Evolutionary conservation across 805 yeast species (phyloP).

Genomic region (Yamadazyma sp.): DNA sequence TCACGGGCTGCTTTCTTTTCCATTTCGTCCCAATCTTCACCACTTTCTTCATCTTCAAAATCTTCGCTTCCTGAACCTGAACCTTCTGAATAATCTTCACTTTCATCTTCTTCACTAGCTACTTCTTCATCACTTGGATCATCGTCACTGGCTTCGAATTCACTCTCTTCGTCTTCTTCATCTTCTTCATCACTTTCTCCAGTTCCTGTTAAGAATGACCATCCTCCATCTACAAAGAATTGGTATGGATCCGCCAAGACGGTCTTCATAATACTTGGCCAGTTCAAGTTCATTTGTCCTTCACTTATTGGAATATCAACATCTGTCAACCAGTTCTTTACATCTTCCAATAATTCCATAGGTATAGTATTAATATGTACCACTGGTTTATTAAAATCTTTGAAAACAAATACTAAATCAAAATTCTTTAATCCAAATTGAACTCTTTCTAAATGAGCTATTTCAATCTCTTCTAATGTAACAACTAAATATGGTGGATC

Average conservation of each 20-base stretch:
- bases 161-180: slow-evolving; percentile 66
- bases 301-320: slow-evolving; percentile 94
- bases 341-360: slow-evolving; percentile 84
- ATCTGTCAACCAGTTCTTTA: slow-evolving; percentile 96
- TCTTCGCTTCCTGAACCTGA: slow-evolving; percentile 32
- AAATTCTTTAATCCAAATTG: slow-evolving; percentile 96
- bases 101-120: slow-evolving; percentile 48
- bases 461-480: slow-evolving; percentile 86
- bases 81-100: slow-evolving; percentile 39
- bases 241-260: slow-evolving; percentile 89
- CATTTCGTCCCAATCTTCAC: slow-evolving; percentile 61
- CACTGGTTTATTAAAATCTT: slow-evolving; percentile 84
- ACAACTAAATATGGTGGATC: slow-evolving; percentile 95
- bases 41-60: slow-evolving; percentile 32
- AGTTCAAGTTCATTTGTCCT: slow-evolving; percentile 92
- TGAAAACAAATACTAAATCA: slow-evolving; percentile 93
- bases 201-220: slow-evolving; percentile 89
- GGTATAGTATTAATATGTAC: slow-evolving; percentile 94
- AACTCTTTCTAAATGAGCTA: slow-evolving; percentile 94
- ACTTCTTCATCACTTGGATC: slow-evolving; percentile 63
- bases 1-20: slow-evolving; percentile 55
- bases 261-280: slow-evolving; percentile 95
- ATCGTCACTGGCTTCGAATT: slow-evolving; percentile 62
- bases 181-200: slow-evolving; percentile 70
- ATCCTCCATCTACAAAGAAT: slow-evolving; percentile 91